These are phyloP conservation scores for Fraxinus greggii DNA, from an alignment of 305 asterid species.

Conservation along the genomic window DNA sequence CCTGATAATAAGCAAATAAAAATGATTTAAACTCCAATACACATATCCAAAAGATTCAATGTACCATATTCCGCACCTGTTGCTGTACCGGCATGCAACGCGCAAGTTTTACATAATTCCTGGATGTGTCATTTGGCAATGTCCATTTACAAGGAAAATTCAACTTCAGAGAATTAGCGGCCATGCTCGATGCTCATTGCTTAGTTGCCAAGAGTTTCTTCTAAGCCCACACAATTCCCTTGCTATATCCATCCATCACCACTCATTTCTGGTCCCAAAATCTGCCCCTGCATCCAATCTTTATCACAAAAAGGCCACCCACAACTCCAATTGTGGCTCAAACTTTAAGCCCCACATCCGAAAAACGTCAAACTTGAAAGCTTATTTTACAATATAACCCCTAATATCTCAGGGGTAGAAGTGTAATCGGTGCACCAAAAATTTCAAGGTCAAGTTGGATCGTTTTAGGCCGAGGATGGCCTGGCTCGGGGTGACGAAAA, in stretches of 20 bases:
- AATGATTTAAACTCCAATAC: background rate
- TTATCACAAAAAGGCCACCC: constrained; percentile 35
- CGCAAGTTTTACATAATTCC: constrained; percentile 22
- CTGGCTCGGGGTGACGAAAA: background rate
- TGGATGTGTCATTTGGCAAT: constrained; percentile 23
- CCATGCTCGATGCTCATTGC: constrained; percentile 29
- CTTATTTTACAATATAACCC: background rate
- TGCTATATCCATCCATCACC: constrained; percentile 26
- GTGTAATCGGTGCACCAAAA: background rate
- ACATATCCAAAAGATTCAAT: background rate
- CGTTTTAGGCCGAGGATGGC: background rate
- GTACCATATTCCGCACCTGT: constrained; percentile 32
- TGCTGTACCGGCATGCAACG: constrained; percentile 40
- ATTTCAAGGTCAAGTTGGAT: background rate
- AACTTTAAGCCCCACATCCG: background rate
- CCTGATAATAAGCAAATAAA: background rate
- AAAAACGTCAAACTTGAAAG: background rate
- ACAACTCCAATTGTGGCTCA: background rate
- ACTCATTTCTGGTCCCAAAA: constrained; percentile 25
- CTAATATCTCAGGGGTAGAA: background rate
- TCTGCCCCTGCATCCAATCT: constrained; percentile 19
- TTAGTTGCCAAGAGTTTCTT: constrained; percentile 8
- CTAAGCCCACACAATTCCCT: background rate
- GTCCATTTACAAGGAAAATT: constrained; percentile 22
- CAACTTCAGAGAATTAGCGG: constrained; percentile 16